phyloP scores from a whole-genome alignment of 768 basidiomycete genomes.

The Exidia glandulosa region DNA sequence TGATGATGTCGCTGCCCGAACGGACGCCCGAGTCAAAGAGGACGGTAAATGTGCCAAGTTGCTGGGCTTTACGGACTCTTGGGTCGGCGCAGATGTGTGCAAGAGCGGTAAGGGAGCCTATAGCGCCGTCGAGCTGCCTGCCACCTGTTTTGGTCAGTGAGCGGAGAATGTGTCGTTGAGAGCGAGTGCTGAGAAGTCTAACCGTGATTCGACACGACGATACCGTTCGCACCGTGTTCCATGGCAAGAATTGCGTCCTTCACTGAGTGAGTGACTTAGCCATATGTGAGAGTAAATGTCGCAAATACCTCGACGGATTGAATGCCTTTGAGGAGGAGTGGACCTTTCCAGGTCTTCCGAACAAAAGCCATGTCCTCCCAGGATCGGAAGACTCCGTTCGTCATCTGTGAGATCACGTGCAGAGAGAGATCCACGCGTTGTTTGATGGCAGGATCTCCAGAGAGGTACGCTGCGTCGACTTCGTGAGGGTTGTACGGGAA shows the following conservation, averaged over 20 bases:
- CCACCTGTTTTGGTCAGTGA: too few species aligned
- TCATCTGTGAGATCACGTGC: slow-evolving; percentile 13
- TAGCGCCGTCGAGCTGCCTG: slow-evolving; percentile 52
- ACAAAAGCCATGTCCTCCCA: slow-evolving; percentile 68
- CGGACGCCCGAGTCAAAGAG: slow-evolving; percentile 67
- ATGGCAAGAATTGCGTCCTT: slow-evolving; percentile 63
- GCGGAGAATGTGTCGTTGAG: too few species aligned
- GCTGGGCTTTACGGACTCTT: slow-evolving; percentile 36
- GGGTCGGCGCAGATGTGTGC: slow-evolving; percentile 55
- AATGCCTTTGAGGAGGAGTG: slow-evolving; percentile 68
- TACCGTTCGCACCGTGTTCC: slow-evolving; percentile 54
- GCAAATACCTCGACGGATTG: slow-evolving; percentile 35
- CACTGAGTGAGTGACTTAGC: too few species aligned
- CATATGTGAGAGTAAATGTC: too few species aligned
- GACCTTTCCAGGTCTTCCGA: slow-evolving; percentile 66
- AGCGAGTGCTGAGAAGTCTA: neutral
- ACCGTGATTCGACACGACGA: slow-evolving; percentile 71
- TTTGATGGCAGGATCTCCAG: neutral
- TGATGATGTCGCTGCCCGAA: slow-evolving; percentile 60
- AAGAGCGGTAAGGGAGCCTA: slow-evolving; percentile 62
- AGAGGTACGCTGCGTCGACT: neutral
- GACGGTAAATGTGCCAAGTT: slow-evolving; percentile 38
- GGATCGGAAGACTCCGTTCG: slow-evolving; percentile 47
- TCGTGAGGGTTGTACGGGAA: neutral
- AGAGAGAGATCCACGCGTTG: neutral